Percentiles rank a stretch among this genome's conserved stretches.
Evolutionary conservation across 192 early-diverging fungal genomes (phyloP).

Genomic region (Linderina pennispora): DNA sequence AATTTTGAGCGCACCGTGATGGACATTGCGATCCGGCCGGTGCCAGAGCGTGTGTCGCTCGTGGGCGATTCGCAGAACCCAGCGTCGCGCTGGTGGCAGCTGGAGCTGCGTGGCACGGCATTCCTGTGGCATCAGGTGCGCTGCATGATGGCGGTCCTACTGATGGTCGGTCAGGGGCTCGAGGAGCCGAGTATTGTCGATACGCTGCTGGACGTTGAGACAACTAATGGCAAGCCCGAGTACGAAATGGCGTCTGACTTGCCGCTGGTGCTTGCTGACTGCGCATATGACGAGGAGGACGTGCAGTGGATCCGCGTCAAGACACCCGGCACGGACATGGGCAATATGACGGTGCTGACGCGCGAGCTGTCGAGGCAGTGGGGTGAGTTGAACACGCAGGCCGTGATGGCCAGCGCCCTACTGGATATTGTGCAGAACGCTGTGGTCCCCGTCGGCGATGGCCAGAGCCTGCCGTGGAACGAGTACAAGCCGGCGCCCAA

Average conservation of each 20-base stretch:
- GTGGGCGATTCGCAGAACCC: slow-evolving; percentile 10
- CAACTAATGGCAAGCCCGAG: slow-evolving; percentile 65
- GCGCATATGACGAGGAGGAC: slow-evolving; percentile 55
- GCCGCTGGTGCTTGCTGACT: slow-evolving; percentile 87
- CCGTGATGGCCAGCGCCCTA: slow-evolving; percentile 32
- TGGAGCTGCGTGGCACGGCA: slow-evolving; percentile 78
- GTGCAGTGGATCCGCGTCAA: slow-evolving; percentile 57
- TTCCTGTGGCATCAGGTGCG: slow-evolving; percentile 99
- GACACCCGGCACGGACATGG: slow-evolving; percentile 8
- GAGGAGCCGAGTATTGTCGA: slow-evolving; percentile 69
- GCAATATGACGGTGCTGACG: slow-evolving; percentile 26
- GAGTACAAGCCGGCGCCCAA: too few relatives aligned
- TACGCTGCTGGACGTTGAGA: slow-evolving; percentile 60
- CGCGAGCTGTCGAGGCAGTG: slow-evolving; percentile 14
- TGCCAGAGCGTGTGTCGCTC: slow-evolving; percentile 18
- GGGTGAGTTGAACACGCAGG: slow-evolving; percentile 28
- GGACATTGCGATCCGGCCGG: slow-evolving; percentile 54
- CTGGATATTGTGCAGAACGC: slow-evolving; percentile 27
- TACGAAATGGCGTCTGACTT: slow-evolving; percentile 90
- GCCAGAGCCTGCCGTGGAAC: neutral
- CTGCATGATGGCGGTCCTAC: slow-evolving; percentile 89
- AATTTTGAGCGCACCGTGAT: slow-evolving; percentile 74
- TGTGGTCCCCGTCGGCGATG: slow-evolving; percentile 1
- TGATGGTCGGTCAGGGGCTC: slow-evolving; percentile 74
- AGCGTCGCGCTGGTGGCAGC: slow-evolving; percentile 45